A percentile compares a stretch with the other conserved stretches of the same genome.
These are phyloP conservation scores for Tulasnella sp. DNA, from an alignment of 768 basidiomycete genomes.

Conservation along the genomic window DNA sequence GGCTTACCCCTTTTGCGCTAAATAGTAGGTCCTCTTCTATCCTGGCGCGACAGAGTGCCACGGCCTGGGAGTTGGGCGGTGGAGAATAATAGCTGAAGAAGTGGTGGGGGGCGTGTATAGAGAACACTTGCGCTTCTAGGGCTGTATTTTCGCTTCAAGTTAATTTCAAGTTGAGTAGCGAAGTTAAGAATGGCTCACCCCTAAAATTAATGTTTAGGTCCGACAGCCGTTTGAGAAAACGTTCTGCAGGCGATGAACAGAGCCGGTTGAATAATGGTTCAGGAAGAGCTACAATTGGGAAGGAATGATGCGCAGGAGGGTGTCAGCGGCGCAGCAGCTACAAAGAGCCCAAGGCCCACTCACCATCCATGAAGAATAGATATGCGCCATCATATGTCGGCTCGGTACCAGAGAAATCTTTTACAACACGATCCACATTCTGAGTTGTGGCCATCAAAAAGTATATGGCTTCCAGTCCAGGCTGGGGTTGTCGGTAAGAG, in stretches of 20 bases:
- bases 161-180: background rate
- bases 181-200: slow-evolving; percentile 42
- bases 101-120: slow-evolving; percentile 58
- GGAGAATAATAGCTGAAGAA: slow-evolving; percentile 90
- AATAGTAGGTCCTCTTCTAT: slow-evolving; percentile 82
- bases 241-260: slow-evolving; percentile 63
- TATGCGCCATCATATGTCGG: slow-evolving; percentile 77
- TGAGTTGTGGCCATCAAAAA: slow-evolving; percentile 89
- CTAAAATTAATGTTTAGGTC: slow-evolving; percentile 92
- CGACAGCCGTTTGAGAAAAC: slow-evolving; percentile 61
- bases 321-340: background rate
- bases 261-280: slow-evolving; percentile 70
- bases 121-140: slow-evolving; percentile 78
- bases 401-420: slow-evolving; percentile 57
- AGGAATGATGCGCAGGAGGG: background rate
- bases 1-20: slow-evolving; percentile 47
- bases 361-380: slow-evolving; percentile 89
- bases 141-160: slow-evolving; percentile 35
- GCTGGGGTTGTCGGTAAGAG: slow-evolving; percentile 69
- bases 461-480: slow-evolving; percentile 84
- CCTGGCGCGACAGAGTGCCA: slow-evolving; percentile 54
- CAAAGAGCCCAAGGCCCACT: slow-evolving; percentile 21
- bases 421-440: slow-evolving; percentile 85
- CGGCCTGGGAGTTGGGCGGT: slow-evolving; percentile 51
- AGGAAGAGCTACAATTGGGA: slow-evolving; percentile 47